A percentile compares a stretch with the other conserved stretches of the same genome.
Evolutionary conservation across 2,329 filamentous ascomycete genomes (phyloP).

Genomic region (Nannizziopsis barbatae): DNA sequence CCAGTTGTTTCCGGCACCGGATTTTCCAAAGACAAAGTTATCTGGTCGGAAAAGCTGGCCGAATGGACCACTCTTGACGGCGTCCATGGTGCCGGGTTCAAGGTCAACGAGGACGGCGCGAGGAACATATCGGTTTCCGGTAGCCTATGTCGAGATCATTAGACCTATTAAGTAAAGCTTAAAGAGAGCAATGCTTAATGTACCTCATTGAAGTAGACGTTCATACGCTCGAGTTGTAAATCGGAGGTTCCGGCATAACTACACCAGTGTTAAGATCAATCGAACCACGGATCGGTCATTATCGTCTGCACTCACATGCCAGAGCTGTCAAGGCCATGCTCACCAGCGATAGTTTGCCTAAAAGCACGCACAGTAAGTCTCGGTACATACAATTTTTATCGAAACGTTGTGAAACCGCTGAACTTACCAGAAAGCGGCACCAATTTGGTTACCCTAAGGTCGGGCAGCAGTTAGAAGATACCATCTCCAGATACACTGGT

Average conservation of each 20-base stretch:
- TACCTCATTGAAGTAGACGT: conserved; percentile 16
- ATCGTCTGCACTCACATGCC: conserved; percentile 10
- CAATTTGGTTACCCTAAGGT: conserved; percentile 95
- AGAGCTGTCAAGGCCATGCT: conserved; percentile 15
- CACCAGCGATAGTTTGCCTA: conserved; percentile 15
- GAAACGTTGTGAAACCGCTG: neutral
- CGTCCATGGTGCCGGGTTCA: conserved; percentile 37
- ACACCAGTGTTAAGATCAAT: neutral
- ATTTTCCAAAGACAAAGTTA: conserved; percentile 96
- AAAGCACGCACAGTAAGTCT: conserved; percentile 6
- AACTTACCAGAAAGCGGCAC: conserved; percentile 95
- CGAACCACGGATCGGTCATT: neutral
- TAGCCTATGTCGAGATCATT: conserved; percentile 8
- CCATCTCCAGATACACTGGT: conserved; percentile 4
- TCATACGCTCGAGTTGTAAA: conserved; percentile 16
- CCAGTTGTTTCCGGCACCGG: conserved; percentile 97
- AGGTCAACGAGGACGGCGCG: conserved; percentile 94
- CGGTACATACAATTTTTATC: neutral
- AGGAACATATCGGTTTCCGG: conserved; percentile 14
- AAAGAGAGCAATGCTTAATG: neutral
- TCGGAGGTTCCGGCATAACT: conserved; percentile 15
- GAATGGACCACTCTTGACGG: conserved; percentile 47
- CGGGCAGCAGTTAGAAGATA: conserved; percentile 25
- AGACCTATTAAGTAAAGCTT: neutral
- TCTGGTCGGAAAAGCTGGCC: conserved; percentile 93